Percentiles rank a stretch among this genome's conserved stretches.
These are phyloP conservation scores for Ceratorhiza oryzae-sativae DNA, from an alignment of 1,284 basidiomycete species.

Conservation along the genomic window DNA sequence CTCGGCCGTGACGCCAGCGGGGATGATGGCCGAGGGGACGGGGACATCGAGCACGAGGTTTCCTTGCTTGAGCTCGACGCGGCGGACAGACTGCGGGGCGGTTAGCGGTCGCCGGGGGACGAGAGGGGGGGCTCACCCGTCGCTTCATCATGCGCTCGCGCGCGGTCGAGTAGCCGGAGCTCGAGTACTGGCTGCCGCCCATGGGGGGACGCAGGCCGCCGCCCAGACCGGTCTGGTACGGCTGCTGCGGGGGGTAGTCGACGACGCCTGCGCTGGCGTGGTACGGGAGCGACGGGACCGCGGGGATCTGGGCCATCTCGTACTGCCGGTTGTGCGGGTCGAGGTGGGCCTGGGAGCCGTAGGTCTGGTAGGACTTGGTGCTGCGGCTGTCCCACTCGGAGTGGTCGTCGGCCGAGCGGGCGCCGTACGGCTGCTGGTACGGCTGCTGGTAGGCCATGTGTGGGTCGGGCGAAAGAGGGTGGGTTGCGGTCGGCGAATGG, in stretches of 20 bases:
- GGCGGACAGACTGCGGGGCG: conserved; percentile 64
- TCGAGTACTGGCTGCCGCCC: conserved; percentile 49
- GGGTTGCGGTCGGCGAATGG: conserved; percentile 16
- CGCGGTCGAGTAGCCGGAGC: conserved; percentile 69
- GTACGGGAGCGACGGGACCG: conserved; percentile 62
- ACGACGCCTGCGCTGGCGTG: conserved; percentile 51
- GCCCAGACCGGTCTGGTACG: conserved; percentile 50
- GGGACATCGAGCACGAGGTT: conserved; percentile 84
- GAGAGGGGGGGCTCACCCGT: conserved; percentile 49
- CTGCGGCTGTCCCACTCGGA: conserved; percentile 67
- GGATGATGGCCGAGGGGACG: conserved; percentile 79
- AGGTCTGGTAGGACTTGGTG: conserved; percentile 58
- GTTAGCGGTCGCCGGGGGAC: conserved; percentile 25
- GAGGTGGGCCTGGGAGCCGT: conserved; percentile 74
- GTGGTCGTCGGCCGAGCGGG: conserved; percentile 48
- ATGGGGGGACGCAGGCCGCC: conserved; percentile 54
- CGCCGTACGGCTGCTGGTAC: conserved; percentile 48
- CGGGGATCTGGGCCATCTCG: conserved; percentile 64
- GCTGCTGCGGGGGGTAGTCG: conserved; percentile 66
- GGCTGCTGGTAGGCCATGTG: conserved; percentile 19
- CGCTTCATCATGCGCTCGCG: conserved; percentile 79
- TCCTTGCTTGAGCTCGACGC: conserved; percentile 81
- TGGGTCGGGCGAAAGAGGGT: conserved; percentile 18
- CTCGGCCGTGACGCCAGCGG: conserved; percentile 67
- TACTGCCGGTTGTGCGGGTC: conserved; percentile 57